Conservation (phyloP, 2,329 filamentous ascomycete species). For the Hypoxylon sp. region DNA sequence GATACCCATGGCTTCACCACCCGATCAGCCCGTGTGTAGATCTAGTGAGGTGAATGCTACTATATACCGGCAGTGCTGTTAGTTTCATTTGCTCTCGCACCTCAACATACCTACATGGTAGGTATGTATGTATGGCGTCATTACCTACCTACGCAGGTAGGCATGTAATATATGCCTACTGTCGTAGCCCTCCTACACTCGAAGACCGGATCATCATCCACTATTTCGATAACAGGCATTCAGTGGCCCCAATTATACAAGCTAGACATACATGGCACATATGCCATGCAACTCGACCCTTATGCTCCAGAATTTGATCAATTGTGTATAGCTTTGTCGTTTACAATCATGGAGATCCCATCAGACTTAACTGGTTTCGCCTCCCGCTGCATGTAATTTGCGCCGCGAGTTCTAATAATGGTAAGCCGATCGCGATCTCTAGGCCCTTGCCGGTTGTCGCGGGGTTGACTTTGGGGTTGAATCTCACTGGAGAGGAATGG, state of each 20-base stretch:
- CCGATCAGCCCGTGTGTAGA: slow-evolving; percentile 19
- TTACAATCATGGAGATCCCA: background rate
- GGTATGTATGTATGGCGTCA: slow-evolving; percentile 35
- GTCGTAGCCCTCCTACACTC: slow-evolving; percentile 18
- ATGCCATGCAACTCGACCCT: slow-evolving; percentile 30
- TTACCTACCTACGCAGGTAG: slow-evolving; percentile 5
- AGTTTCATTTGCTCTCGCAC: slow-evolving; percentile 7
- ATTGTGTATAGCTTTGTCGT: slow-evolving; percentile 7
- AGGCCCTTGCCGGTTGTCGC: slow-evolving; percentile 15
- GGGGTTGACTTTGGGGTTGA: slow-evolving; percentile 25
- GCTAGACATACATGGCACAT: slow-evolving; percentile 26
- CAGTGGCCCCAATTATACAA: slow-evolving; percentile 7
- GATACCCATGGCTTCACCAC: slow-evolving; percentile 7
- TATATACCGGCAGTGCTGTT: slow-evolving; percentile 18
- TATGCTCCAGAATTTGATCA: slow-evolving; percentile 4
- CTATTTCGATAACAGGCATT: slow-evolving; percentile 20
- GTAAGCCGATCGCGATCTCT: slow-evolving; percentile 33
- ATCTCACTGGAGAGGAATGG: slow-evolving; percentile 8
- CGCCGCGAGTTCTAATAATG: slow-evolving; percentile 12
- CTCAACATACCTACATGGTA: no score
- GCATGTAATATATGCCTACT: slow-evolving; percentile 28
- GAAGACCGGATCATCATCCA: slow-evolving; percentile 20
- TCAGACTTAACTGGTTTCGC: slow-evolving; percentile 18
- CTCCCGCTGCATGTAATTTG: slow-evolving; percentile 13
- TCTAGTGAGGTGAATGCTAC: slow-evolving; percentile 8